Conservation (phyloP, 306 rosid species). For the Dryas drummondii region DNA sequence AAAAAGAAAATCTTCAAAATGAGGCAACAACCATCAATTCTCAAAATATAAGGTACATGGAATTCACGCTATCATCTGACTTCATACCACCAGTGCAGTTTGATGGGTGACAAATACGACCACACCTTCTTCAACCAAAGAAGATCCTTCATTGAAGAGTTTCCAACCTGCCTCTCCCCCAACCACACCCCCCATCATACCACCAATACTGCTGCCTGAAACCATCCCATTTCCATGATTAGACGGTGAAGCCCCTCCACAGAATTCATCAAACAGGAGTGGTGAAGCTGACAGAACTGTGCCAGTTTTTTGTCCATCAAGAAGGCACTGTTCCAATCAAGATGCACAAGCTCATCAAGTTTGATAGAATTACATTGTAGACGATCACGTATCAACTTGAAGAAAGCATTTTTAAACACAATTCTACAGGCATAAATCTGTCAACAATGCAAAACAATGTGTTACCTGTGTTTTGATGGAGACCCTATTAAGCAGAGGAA, state of each 20-base stretch:
- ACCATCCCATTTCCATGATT: constrained; percentile 53
- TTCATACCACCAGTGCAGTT: constrained; percentile 93
- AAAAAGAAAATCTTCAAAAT: constrained; percentile 21
- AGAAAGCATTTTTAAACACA: constrained; percentile 15
- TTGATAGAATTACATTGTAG: constrained; percentile 20
- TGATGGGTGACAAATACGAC: constrained; percentile 94
- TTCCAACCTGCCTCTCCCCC: constrained; percentile 97
- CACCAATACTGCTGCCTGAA: constrained; percentile 77
- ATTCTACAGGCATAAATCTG: constrained; percentile 21
- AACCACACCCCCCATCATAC: constrained; percentile 97
- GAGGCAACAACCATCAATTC: constrained; percentile 30
- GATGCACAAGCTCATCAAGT: constrained; percentile 37
- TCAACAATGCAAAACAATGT: constrained; percentile 15
- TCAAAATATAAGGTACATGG: constrained; percentile 34
- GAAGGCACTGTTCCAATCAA: constrained; percentile 74
- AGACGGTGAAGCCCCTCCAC: constrained; percentile 56
- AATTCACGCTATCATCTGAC: constrained; percentile 45
- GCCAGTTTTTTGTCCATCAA: constrained; percentile 95
- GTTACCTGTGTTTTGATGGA: constrained; percentile 81
- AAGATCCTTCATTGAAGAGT: constrained; percentile 89
- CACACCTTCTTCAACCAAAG: constrained; percentile 84
- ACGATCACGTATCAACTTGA: constrained; percentile 13
- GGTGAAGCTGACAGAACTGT: constrained; percentile 88
- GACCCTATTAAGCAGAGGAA: constrained; percentile 77
- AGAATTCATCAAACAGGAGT: constrained; percentile 65